Evolutionary conservation across 371 early-diverging fungal genomes (phyloP), one percentile per base, ranked within the genome.

Genomic region (Mucor sp.): DNA sequence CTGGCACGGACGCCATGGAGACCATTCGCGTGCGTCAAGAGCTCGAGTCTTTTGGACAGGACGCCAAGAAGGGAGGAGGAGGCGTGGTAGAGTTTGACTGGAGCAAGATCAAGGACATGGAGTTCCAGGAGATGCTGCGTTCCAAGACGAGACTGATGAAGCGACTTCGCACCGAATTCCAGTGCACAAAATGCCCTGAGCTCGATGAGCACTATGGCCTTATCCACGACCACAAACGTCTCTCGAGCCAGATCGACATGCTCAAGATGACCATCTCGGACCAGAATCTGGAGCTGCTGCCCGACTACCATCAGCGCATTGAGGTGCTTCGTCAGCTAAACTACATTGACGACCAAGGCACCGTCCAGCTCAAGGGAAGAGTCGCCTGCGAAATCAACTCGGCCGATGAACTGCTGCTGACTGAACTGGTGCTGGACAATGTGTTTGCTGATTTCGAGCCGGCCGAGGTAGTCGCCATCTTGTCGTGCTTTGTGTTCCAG

Each of bases 321-420:
- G 87, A 89, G 30, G 94, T 98, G 7, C 86, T 98, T 39, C 86
- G 90, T 65, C 76, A 74, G 15, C 79, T 97, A 63, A 83, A 87
- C 3, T 97, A 91, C 68, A 87, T 97, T 55, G 95, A 95, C 61
- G 92, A 91, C 62, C 85, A 86, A 62, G 87, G 90, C 48, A 93
- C 94, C 0, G 96, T 98, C 4, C 91, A 94, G 63, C 89, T 99
- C 44, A 99, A 99, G 85, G 99, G 99, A n/a, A 92, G 96, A 25
- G 96, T 99, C n/a, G 99, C 99, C 2, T 99, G 99, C 79, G 99
- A 99, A 81, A 94, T 95, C 74, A 95, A 95, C 75, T 91, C 98
- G 17, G 98, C 94, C 0, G 99, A 99, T 74, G 99, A 97, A 78
- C 82, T 99, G 27, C 81, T 99, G 9, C 77, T 99, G 19, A 99